Evolutionary conservation across 257 asterid species (phyloP).

Genomic region (Fraxinus quadrangulata): DNA sequence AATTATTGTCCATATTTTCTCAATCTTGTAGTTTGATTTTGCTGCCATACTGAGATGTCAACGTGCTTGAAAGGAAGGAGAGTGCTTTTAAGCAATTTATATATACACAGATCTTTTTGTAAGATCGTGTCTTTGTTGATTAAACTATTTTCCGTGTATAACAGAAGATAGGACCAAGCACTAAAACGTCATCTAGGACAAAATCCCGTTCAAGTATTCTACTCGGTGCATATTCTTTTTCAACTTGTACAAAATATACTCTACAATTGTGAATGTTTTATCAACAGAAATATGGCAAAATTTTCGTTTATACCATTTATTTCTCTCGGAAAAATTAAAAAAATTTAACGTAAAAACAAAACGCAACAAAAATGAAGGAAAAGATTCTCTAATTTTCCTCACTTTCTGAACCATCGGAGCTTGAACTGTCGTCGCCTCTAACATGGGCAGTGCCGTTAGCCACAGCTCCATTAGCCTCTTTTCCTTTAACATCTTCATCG

Average conservation of each 20-base stretch:
- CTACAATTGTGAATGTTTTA: not conserved
- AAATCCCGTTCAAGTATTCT: no score
- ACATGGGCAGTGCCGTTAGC: constrained; percentile 57
- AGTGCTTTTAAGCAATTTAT: no score
- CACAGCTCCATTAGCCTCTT: constrained; percentile 45
- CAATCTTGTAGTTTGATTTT: no score
- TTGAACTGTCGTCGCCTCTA: constrained; percentile 36
- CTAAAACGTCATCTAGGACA: no score
- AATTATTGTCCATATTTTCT: no score
- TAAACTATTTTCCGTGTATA: no score
- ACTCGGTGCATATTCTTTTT: not conserved
- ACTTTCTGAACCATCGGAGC: constrained; percentile 65
- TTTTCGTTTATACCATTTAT: not conserved
- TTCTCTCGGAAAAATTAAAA: not conserved
- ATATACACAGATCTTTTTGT: no score
- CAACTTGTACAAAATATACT: not conserved
- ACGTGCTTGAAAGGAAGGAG: no score
- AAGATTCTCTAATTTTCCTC: constrained; percentile 47
- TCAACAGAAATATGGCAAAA: not conserved
- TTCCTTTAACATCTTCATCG: constrained; percentile 68
- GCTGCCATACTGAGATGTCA: no score
- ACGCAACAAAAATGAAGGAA: not conserved
- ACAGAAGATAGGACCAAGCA: no score
- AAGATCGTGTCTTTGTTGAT: no score
- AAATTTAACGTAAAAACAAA: not conserved